Conservation (phyloP, 345 rosid genomes). For the Citrus hindsii region DNA sequence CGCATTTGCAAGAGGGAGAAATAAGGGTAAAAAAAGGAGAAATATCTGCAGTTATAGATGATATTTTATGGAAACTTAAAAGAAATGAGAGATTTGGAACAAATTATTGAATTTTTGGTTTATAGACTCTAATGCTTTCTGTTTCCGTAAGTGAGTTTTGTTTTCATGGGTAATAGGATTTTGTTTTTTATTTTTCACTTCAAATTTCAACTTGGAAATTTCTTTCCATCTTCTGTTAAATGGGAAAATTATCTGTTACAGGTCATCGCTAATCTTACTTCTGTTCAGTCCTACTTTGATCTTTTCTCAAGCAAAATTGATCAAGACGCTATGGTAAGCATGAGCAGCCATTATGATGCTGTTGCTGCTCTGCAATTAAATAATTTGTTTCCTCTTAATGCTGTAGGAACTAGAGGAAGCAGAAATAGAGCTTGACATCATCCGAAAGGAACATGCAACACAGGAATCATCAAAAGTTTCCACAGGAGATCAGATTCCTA, state of each 20-base stretch:
- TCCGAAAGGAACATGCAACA: slow-evolving; percentile 40
- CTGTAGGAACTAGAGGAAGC: slow-evolving; percentile 72
- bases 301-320: slow-evolving; percentile 47
- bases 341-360: background rate
- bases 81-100: background rate
- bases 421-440: slow-evolving; percentile 62
- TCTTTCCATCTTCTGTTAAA: background rate
- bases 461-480: slow-evolving; percentile 31
- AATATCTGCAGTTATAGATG: background rate
- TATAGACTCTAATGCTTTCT: background rate
- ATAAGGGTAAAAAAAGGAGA: background rate
- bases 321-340: slow-evolving; percentile 52
- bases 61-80: background rate
- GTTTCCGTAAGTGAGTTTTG: background rate
- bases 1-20: background rate
- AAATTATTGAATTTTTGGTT: background rate
- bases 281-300: slow-evolving; percentile 63
- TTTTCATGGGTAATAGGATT: background rate
- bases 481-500: slow-evolving; percentile 28
- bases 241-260: slow-evolving; percentile 23
- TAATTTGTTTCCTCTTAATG: slow-evolving; percentile 12
- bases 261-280: slow-evolving; percentile 68
- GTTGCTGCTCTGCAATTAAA: background rate
- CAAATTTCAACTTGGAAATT: background rate
- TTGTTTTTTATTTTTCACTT: background rate